These are phyloP conservation scores for Phtheirospermum japonicum DNA, from an alignment of 257 asterid genomes.

Conservation along the genomic window DNA sequence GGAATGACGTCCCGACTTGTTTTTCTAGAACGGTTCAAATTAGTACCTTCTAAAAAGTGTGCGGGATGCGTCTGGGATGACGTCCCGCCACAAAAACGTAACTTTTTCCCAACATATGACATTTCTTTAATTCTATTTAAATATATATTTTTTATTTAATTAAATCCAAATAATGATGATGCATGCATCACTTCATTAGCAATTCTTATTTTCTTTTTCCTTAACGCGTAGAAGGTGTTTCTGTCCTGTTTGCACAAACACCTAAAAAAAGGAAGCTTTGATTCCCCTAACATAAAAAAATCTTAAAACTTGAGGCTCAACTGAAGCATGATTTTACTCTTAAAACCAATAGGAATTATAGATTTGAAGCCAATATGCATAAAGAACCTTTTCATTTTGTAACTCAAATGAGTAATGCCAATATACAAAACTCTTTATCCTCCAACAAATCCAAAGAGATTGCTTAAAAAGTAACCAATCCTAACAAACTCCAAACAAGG, in stretches of 20 bases:
- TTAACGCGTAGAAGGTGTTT: no score
- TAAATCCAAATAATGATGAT: no score
- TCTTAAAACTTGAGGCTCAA: neutral
- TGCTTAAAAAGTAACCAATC: conserved; percentile 31
- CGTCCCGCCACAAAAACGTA: no score
- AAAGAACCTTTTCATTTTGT: conserved; percentile 2
- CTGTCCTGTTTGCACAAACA: neutral
- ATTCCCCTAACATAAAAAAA: conserved; percentile 19
- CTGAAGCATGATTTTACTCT: conserved; percentile 15
- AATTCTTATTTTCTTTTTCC: neutral
- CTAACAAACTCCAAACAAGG: conserved; percentile 30
- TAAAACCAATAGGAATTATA: conserved; percentile 27
- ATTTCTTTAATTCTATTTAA: no score
- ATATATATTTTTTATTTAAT: no score
- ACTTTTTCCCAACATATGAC: no score
- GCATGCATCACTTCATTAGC: no score
- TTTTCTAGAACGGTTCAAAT: no score
- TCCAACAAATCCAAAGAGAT: conserved; percentile 30
- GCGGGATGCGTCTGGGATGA: no score
- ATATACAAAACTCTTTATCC: conserved; percentile 25
- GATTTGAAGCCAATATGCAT: conserved; percentile 16
- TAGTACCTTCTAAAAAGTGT: no score
- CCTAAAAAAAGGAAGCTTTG: conserved; percentile 20
- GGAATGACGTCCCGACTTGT: no score
- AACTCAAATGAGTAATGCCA: conserved; percentile 18